A percentile compares a stretch with the other conserved stretches of the same genome.
Conservation (phyloP, 805 yeast genomes). For the Candida arabinofermentans region DNA sequence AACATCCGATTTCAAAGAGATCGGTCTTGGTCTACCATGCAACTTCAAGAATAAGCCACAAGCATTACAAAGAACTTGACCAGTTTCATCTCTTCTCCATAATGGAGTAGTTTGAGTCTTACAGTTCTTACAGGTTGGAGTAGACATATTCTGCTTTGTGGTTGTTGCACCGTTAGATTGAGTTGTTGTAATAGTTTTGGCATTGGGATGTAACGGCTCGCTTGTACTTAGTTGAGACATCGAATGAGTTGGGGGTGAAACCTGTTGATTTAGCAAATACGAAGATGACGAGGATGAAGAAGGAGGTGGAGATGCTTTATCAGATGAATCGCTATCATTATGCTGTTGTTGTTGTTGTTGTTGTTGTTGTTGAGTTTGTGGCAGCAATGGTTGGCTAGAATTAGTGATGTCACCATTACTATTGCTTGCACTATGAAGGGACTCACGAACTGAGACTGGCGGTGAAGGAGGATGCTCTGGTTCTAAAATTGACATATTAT, state of each 20-base stretch:
- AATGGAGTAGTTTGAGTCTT: slow-evolving; percentile 89
- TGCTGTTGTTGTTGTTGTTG: not conserved
- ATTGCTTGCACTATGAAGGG: not conserved
- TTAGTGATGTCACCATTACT: not conserved
- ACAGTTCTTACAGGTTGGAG: slow-evolving; percentile 85
- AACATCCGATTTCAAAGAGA: slow-evolving; percentile 84
- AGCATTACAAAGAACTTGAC: slow-evolving; percentile 89
- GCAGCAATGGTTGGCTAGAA: not conserved
- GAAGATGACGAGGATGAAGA: too few species aligned
- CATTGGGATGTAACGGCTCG: slow-evolving; percentile 50
- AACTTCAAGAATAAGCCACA: slow-evolving; percentile 86
- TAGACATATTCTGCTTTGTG: slow-evolving; percentile 56
- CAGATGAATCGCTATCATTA: not conserved
- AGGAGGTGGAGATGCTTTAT: slow-evolving; percentile 6
- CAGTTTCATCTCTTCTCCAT: slow-evolving; percentile 93
- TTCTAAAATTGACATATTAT: slow-evolving; percentile 8
- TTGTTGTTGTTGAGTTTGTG: not conserved
- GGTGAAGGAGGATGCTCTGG: slow-evolving; percentile 9
- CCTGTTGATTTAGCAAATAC: not conserved
- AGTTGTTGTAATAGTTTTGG: slow-evolving; percentile 52
- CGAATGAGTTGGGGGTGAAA: slow-evolving; percentile 1
- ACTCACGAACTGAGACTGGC: slow-evolving; percentile 2
- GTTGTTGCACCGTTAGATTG: slow-evolving; percentile 61
- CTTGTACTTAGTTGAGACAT: slow-evolving; percentile 1
- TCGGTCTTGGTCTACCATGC: slow-evolving; percentile 92